Evolutionary conservation across 495 filamentous ascomycete genomes (phyloP).

Genomic region (Cercophora samala): DNA sequence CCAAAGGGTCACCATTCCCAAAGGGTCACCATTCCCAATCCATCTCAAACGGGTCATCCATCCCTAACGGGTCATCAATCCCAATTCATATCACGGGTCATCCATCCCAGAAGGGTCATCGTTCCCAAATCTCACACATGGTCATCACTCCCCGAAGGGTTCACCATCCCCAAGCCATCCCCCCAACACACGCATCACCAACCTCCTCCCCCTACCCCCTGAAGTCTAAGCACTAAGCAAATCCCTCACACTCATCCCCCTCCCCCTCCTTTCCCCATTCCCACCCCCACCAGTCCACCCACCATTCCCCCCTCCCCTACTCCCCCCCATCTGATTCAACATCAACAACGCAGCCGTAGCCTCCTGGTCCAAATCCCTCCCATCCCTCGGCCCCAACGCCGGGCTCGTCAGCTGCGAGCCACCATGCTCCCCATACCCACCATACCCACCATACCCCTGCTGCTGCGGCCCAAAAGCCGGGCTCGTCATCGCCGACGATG

Average conservation of each 20-base stretch:
- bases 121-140: not conserved
- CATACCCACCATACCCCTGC: conserved; percentile 27
- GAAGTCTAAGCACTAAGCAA: conserved; percentile 61
- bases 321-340: conserved; percentile 64
- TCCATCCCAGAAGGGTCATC: no score
- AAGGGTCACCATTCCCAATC: not conserved
- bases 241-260: conserved; percentile 78
- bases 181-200: no score
- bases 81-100: no score
- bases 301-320: conserved; percentile 28
- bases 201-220: not conserved
- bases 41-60: not conserved
- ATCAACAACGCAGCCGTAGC: conserved; percentile 77
- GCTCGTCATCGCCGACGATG: conserved; percentile 43
- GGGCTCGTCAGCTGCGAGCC: conserved; percentile 50
- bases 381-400: conserved; percentile 36
- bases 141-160: not conserved
- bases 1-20: not conserved
- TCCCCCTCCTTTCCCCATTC: conserved; percentile 17
- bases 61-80: not conserved
- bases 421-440: conserved; percentile 1
- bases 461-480: conserved; percentile 44
- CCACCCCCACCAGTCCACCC: conserved; percentile 29
- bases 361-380: conserved; percentile 64
- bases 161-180: not conserved